Evolutionary conservation across 2,329 filamentous ascomycete genomes (phyloP).

Genomic region (Tolypocladium paradoxum): DNA sequence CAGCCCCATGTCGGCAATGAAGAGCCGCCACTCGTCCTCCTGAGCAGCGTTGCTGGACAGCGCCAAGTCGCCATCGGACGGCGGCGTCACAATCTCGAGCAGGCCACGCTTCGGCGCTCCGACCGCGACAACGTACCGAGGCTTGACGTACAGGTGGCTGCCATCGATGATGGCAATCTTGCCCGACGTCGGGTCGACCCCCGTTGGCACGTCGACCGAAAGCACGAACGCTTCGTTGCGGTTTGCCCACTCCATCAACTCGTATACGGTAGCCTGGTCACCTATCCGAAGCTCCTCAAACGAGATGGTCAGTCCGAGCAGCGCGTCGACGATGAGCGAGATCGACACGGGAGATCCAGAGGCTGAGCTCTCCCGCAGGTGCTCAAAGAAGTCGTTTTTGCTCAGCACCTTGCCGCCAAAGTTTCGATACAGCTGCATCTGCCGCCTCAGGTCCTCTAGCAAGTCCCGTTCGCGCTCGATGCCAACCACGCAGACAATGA

Average conservation of each 20-base stretch:
- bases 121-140: constrained; percentile 74
- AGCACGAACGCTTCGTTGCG: constrained; percentile 73
- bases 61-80: constrained; percentile 25
- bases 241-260: constrained; percentile 90
- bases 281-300: constrained; percentile 81
- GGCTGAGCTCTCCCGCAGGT: constrained; percentile 36
- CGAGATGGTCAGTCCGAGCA: constrained; percentile 75
- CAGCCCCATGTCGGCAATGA: constrained; percentile 79
- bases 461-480: constrained; percentile 75
- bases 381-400: constrained; percentile 51
- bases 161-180: constrained; percentile 59
- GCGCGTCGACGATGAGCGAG: constrained; percentile 77
- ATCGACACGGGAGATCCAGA: constrained; percentile 41
- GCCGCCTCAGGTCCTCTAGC: constrained; percentile 67
- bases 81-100: constrained; percentile 59
- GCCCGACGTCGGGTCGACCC: constrained; percentile 71
- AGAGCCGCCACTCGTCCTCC: constrained; percentile 64
- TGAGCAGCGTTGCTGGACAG: constrained; percentile 19
- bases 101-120: constrained; percentile 81
- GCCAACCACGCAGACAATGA: constrained; percentile 75
- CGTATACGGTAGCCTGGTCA: constrained; percentile 74
- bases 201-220: constrained; percentile 84
- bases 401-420: constrained; percentile 64
- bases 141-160: constrained; percentile 66
- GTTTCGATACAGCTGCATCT: constrained; percentile 74